A percentile compares a stretch with the other conserved stretches of the same genome.
phyloP scores from a whole-genome alignment of 208 protist species.

The Leishmania major region DNA sequence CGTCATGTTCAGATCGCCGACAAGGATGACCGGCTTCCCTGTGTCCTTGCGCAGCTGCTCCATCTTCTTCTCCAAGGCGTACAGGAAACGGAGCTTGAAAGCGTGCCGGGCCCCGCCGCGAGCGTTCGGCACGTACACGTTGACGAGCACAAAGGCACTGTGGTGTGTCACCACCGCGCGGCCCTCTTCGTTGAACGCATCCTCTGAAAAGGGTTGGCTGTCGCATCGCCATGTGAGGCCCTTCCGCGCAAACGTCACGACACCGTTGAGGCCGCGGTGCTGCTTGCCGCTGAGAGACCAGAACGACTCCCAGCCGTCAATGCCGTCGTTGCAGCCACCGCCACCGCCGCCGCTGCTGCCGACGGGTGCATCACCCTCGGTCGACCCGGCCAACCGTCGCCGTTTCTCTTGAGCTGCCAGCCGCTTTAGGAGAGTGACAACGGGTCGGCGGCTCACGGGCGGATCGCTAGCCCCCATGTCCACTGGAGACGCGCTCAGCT shows the following conservation, averaged over 20 bases:
- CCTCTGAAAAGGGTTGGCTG: constrained; percentile 59
- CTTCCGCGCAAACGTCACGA: constrained; percentile 80
- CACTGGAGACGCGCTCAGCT: constrained; percentile 49
- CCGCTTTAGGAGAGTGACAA: constrained; percentile 15
- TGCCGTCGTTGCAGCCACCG: constrained; percentile 26
- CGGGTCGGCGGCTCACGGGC: constrained; percentile 15
- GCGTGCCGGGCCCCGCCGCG: constrained; percentile 50
- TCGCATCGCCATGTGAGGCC: constrained; percentile 75
- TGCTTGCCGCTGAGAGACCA: constrained; percentile 71
- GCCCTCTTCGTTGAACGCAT: constrained; percentile 82
- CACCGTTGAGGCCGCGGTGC: constrained; percentile 87
- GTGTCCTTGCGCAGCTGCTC: constrained; percentile 43
- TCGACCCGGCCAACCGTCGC: background rate
- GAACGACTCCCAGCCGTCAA: constrained; percentile 86
- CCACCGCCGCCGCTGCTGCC: background rate
- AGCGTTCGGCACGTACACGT: constrained; percentile 90
- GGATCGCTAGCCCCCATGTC: constrained; percentile 76
- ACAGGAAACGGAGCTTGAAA: constrained; percentile 73
- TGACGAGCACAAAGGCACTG: constrained; percentile 78
- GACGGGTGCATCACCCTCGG: background rate
- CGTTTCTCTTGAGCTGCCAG: constrained; percentile 1
- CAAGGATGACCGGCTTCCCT: constrained; percentile 73
- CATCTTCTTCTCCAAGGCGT: constrained; percentile 44
- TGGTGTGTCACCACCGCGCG: constrained; percentile 81
- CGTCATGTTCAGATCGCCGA: constrained; percentile 87